Evolutionary conservation across 1,284 basidiomycete genomes (phyloP), one percentile per base, ranked within the genome.

Genomic region (Malassezia caprae): DNA sequence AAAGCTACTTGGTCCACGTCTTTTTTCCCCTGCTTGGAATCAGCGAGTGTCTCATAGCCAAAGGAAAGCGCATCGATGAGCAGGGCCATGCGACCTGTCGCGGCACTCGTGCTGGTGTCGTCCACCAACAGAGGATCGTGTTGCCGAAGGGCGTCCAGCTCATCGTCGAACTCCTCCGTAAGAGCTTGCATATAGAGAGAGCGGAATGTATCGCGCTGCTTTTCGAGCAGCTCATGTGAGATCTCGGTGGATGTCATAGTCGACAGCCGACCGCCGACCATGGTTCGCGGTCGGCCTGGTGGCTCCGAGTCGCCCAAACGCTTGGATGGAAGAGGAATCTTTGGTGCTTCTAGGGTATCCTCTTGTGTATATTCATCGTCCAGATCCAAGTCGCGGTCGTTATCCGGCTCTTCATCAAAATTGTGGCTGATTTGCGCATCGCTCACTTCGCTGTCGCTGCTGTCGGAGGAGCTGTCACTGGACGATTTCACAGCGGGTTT

Each of bases 101-200:
- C 50, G 5, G 24, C 23, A 24, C 39, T 48, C 12, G 27, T 43
- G 15, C 37, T 24, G 8, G 23, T n/a, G 13, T 37, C 42, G 11
- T 31, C 30, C 21, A 30, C n/a, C 8, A 48, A 48, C 21, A 42
- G 35, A 7, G 32, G 32, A 37, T 56, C 44, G 13, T 52, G 40
- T 17, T 47, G 41, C 13, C 66, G 62, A 35, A 68, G 56, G 0
- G 60, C 42, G 26, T 68, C 66, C 23, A 68, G 58, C 24, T 68
- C 64, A 26, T 62, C 60, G 10, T 59, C 66, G 45, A 68, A 68
- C 21, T 64, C 62, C 21, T 68, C 60, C 19, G 66, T 64, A n/a
- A 68, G 52, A 0, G 60, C 39, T 48, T 61, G 62, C 58, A 68
- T 64, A 61, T 62, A 68, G 4, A 68, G 53, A 0, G 60, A 47